Evolutionary conservation across 1,284 basidiomycete species (phyloP).

Genomic region (Athelia sp.): DNA sequence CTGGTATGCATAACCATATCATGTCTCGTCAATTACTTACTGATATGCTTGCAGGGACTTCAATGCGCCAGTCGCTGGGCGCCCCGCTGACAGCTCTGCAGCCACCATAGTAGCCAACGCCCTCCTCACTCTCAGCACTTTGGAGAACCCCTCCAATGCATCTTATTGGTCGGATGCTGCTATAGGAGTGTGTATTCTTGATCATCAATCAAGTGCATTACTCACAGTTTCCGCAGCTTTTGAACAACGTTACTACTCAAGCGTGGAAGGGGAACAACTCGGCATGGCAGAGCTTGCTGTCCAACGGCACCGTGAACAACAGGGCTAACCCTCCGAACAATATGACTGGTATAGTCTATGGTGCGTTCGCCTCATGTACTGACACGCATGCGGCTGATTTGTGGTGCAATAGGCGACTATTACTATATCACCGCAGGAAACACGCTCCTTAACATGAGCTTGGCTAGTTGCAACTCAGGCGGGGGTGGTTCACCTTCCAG

Average conservation of each 20-base stretch:
- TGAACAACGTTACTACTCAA: slow-evolving; percentile 48
- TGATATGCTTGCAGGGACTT: slow-evolving; percentile 49
- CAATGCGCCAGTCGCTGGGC: slow-evolving; percentile 54
- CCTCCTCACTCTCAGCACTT: slow-evolving; percentile 51
- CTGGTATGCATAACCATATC: slow-evolving; percentile 36
- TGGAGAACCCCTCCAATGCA: slow-evolving; percentile 28
- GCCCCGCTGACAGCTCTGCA: slow-evolving; percentile 64
- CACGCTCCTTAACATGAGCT: slow-evolving; percentile 31
- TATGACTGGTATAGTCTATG: slow-evolving; percentile 62
- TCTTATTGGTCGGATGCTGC: slow-evolving; percentile 43
- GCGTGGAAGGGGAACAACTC: too few relatives aligned
- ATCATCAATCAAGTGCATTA: background rate
- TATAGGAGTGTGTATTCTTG: slow-evolving; percentile 31
- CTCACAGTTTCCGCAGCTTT: slow-evolving; percentile 31
- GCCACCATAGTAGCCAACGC: slow-evolving; percentile 56
- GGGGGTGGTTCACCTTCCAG: too few relatives aligned
- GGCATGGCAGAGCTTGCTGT: slow-evolving; percentile 56
- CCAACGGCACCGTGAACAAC: slow-evolving; percentile 63
- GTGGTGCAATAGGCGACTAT: slow-evolving; percentile 25
- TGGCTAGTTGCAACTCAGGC: slow-evolving; percentile 23
- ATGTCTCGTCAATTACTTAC: background rate
- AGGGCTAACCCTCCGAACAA: slow-evolving; percentile 40
- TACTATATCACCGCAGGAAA: slow-evolving; percentile 41
- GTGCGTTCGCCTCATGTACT: slow-evolving; percentile 25
- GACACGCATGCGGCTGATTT: background rate